phyloP scores from a whole-genome alignment of 139 green algal species.

The Coccomyxa sp. region DNA sequence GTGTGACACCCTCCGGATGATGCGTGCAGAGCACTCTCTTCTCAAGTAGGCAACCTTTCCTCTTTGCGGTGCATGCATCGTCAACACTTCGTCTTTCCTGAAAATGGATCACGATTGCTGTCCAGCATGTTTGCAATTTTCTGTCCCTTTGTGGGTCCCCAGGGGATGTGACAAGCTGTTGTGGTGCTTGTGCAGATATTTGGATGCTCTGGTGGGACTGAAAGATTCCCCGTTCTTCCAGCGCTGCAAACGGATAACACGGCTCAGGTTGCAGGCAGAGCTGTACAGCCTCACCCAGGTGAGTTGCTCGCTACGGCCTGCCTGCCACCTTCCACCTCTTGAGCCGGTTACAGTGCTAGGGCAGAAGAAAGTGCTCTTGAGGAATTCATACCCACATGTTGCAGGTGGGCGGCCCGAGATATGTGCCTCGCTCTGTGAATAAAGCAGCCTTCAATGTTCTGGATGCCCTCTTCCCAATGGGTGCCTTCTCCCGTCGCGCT shows the following conservation, averaged over 20 bases:
- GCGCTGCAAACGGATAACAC: constrained; percentile 31
- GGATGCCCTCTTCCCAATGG: constrained; percentile 67
- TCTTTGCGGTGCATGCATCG: not conserved
- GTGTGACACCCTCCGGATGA: constrained; percentile 38
- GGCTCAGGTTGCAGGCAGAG: constrained; percentile 56
- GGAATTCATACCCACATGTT: not conserved
- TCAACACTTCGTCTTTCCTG: no score
- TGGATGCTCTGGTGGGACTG: not conserved
- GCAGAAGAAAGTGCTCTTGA: not conserved
- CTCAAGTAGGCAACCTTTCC: not conserved
- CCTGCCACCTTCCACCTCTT: not conserved
- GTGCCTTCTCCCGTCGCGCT: constrained; percentile 41
- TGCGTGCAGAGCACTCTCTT: not conserved
- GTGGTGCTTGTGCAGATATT: not conserved
- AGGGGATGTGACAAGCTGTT: no score
- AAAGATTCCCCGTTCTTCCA: constrained; percentile 7
- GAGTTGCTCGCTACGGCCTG: not conserved
- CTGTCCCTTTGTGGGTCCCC: no score
- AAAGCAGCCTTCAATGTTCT: constrained; percentile 28
- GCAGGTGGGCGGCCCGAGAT: constrained; percentile 59
- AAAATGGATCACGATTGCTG: no score
- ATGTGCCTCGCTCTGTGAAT: constrained; percentile 59
- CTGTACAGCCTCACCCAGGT: constrained; percentile 62
- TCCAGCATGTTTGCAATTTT: no score
- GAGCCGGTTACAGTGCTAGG: not conserved